Base-by-base conservation (phyloP, 371 early-diverging fungal species). In the Rhizopus delemar region DNA sequence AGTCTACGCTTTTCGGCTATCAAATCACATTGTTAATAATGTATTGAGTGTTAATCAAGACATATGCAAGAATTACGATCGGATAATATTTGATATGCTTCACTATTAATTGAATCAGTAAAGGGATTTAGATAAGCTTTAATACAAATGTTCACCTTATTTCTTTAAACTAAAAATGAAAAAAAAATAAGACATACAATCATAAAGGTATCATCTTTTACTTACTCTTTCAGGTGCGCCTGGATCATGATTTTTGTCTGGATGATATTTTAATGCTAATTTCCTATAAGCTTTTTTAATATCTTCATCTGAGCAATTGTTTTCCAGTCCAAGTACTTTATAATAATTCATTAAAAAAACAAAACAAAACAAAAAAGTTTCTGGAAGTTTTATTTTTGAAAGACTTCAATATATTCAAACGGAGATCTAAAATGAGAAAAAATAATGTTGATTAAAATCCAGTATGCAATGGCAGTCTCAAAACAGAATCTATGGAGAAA, bases 261-360 rank as follows among this genome's bases (percentile, higher is more conserved):
- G 95, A 72, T 95, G 95, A 69, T 89, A 86, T 73, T 86, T 72
- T 36, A 93, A 68, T 6, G 92, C 93, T 34, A 88, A 73, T 57
- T 91, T 93, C 62, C 93, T 84, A 75, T 89, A 99, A 31, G 97
- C 95, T 69, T 92, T 93, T 70, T 92, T 94, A 74, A 99, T 95
- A 50, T 97, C 95, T 8, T 85, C 69, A 31, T 86, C 87, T 6
- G 86, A 62, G 3, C 95, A 95, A 52, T 86, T 79, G 51, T 86
- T 82, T 8, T 82, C 39, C 5, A 98, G 81, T 4, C 90, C 96
- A 11, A 98, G 81, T 15, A 94, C 82, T 77, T 95, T 92, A 85
- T 95, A 97, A 67, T 93, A 96, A 60, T 97, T 93, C 48, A 65
- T 65, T 33, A 11, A 51, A 51, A 32, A n/a, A 22, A n/a, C 4